Evolutionary conservation across 805 yeast species (phyloP).

Genomic region (Lachancea fermentati): DNA sequence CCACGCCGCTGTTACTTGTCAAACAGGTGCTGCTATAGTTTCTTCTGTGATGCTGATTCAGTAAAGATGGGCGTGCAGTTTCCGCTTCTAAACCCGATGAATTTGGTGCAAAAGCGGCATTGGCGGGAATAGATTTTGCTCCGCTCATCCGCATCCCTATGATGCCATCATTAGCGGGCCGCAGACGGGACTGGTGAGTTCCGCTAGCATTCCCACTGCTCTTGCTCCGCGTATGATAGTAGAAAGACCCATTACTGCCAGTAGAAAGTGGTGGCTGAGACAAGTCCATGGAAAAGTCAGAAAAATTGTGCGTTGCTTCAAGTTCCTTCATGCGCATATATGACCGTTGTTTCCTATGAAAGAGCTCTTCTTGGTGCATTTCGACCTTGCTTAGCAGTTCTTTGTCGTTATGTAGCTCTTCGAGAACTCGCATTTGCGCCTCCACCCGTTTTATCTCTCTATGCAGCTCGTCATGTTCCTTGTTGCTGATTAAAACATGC

Average conservation of each 20-base stretch:
- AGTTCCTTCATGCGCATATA: conserved; percentile 9
- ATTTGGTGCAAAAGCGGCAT: not conserved
- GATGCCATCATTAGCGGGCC: conserved; percentile 19
- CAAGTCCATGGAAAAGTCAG: not conserved
- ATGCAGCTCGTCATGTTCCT: conserved; percentile 46
- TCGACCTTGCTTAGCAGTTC: conserved; percentile 22
- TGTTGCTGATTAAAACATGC: conserved; percentile 55
- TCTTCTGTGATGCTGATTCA: conserved; percentile 29
- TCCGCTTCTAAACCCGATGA: conserved; percentile 12
- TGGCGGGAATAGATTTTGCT: conserved; percentile 11
- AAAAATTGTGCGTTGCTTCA: conserved; percentile 23
- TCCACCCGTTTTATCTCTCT: conserved; percentile 54
- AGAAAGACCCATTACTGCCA: conserved; percentile 7
- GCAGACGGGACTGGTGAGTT: conserved; percentile 4
- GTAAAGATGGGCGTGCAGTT: conserved; percentile 19
- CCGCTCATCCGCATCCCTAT: conserved; percentile 18
- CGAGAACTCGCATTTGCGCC: conserved; percentile 48
- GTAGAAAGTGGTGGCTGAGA: conserved; percentile 13
- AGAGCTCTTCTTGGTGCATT: conserved; percentile 13
- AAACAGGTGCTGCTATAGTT: conserved; percentile 35
- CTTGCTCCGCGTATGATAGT: conserved; percentile 33
- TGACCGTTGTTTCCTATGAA: conserved; percentile 7
- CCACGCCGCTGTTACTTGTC: conserved; percentile 45
- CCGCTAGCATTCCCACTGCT: conserved; percentile 20
- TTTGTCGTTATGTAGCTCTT: conserved; percentile 37